Evolutionary conservation across 768 basidiomycete species (phyloP).

Genomic region (Ephemerocybe angulata): DNA sequence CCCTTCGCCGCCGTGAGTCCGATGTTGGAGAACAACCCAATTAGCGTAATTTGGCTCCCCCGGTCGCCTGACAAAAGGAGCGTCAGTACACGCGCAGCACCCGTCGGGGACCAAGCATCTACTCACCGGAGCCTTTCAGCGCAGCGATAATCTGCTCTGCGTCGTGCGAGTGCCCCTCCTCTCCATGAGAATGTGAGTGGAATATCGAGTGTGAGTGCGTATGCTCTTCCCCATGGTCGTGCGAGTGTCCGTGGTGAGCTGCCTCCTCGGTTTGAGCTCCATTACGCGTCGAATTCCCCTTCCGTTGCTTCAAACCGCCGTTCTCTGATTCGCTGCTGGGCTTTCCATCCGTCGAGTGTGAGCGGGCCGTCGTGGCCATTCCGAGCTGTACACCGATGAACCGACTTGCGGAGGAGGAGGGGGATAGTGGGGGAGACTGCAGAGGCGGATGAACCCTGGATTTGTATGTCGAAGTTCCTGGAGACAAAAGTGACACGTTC

Average conservation of each 20-base stretch:
- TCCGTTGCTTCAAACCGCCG: conserved; percentile 10
- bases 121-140: conserved; percentile 60
- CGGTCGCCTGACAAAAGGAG: conserved; percentile 66
- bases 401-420: background rate
- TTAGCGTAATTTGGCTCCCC: conserved; percentile 79
- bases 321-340: conserved; percentile 11
- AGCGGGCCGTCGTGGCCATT: conserved; percentile 1
- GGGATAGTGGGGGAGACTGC: conserved; percentile 4
- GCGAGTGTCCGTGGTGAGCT: conserved; percentile 26
- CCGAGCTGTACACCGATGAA: background rate
- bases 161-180: conserved; percentile 55
- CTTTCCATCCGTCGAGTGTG: conserved; percentile 9
- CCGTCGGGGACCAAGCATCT: background rate
- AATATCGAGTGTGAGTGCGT: conserved; percentile 62
- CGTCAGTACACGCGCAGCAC: conserved; percentile 1
- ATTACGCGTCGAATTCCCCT: conserved; percentile 13
- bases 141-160: conserved; percentile 68
- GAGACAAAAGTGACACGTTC: conserved; percentile 10
- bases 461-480: conserved; percentile 3
- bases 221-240: conserved; percentile 36
- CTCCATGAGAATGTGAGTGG: conserved; percentile 64
- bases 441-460: conserved; percentile 9
- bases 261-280: conserved; percentile 6
- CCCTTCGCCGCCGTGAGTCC: conserved; percentile 82
- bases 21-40: conserved; percentile 82